A percentile compares a stretch with the other conserved stretches of the same genome.
Evolutionary conservation across 768 basidiomycete species (phyloP).

Genomic region (Boletus rubroflammeus): DNA sequence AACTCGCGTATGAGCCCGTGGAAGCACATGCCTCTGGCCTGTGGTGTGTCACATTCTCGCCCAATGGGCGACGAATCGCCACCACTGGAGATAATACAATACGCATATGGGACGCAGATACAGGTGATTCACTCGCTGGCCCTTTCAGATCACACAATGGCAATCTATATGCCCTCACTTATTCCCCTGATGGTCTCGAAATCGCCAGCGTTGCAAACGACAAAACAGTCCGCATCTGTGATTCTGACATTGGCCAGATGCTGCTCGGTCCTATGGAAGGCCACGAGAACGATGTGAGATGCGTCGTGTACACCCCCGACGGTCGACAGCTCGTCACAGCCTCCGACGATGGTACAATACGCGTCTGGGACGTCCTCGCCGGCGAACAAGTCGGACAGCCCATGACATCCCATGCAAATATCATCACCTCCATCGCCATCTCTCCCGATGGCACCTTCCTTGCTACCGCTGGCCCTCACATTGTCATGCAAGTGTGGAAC

Average conservation of each 20-base stretch:
- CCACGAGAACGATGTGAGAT: slow-evolving; percentile 28
- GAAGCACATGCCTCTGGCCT: slow-evolving; percentile 27
- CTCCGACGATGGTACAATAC: slow-evolving; percentile 30
- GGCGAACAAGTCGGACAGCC: slow-evolving; percentile 32
- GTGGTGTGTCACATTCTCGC: slow-evolving; percentile 31
- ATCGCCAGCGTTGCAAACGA: slow-evolving; percentile 32
- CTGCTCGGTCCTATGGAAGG: slow-evolving; percentile 25
- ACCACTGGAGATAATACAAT: slow-evolving; percentile 33
- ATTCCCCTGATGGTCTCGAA: slow-evolving; percentile 28
- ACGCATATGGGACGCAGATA: slow-evolving; percentile 30
- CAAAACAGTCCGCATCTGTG: slow-evolving; percentile 31
- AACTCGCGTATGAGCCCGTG: slow-evolving; percentile 23
- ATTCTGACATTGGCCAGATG: slow-evolving; percentile 37
- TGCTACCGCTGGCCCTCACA: slow-evolving; percentile 31
- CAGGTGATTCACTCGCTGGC: slow-evolving; percentile 23
- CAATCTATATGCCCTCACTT: slow-evolving; percentile 39
- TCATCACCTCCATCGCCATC: slow-evolving; percentile 31
- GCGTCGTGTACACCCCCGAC: slow-evolving; percentile 31
- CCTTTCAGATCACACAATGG: slow-evolving; percentile 31
- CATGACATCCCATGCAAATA: slow-evolving; percentile 25
- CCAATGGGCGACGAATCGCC: slow-evolving; percentile 30
- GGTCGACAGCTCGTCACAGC: slow-evolving; percentile 28
- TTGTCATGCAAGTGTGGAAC: slow-evolving; percentile 31
- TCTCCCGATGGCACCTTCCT: slow-evolving; percentile 31
- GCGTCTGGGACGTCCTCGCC: slow-evolving; percentile 28